These are phyloP conservation scores for Fragaria vesca DNA, from an alignment of 306 rosid genomes.

Conservation along the genomic window DNA sequence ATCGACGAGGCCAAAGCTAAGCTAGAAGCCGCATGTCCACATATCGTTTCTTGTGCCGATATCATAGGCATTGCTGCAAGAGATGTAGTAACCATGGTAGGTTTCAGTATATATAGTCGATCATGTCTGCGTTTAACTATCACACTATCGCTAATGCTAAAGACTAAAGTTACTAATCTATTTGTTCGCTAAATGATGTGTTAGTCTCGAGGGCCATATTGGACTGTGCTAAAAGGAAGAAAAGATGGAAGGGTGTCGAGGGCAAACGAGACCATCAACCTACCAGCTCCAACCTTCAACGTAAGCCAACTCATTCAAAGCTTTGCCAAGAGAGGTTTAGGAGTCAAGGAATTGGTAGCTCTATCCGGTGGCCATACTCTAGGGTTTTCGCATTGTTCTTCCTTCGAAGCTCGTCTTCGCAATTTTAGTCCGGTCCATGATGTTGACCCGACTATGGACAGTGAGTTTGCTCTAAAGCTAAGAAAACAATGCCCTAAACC, in stretches of 20 bases:
- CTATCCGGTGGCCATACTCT: constrained; percentile 79
- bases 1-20: constrained; percentile 61
- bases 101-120: background rate
- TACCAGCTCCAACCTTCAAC: constrained; percentile 68
- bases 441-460: constrained; percentile 53
- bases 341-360: constrained; percentile 61
- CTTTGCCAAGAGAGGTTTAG: constrained; percentile 63
- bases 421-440: constrained; percentile 48
- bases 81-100: constrained; percentile 63
- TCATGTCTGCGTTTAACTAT: background rate
- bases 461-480: constrained; percentile 40
- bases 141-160: no score
- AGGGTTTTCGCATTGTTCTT: constrained; percentile 70
- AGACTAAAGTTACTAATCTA: background rate
- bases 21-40: constrained; percentile 69
- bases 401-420: constrained; percentile 46
- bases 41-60: constrained; percentile 71
- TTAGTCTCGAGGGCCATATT: constrained; percentile 68
- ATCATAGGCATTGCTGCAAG: constrained; percentile 66
- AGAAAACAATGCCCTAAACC: constrained; percentile 48
- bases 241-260: constrained; percentile 74
- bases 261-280: constrained; percentile 54
- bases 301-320: constrained; percentile 49
- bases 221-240: constrained; percentile 72
- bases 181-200: background rate